These are phyloP conservation scores for Trichoderma citrinoviride DNA, from an alignment of 2,329 filamentous ascomycete genomes.

Conservation along the genomic window DNA sequence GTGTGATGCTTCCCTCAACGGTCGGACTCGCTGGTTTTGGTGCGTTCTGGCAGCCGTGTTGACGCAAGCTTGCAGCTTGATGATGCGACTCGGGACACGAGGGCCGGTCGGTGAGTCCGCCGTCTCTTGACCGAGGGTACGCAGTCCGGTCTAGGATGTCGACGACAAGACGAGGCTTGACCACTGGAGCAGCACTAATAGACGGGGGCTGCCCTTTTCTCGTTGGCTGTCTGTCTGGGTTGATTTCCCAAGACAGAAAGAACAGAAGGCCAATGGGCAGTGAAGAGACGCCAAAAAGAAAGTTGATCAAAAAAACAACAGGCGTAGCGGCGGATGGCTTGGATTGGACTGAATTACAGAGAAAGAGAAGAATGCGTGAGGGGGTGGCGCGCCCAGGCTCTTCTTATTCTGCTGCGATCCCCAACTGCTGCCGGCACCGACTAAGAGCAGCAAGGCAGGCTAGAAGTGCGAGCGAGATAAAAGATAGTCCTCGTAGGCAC, in stretches of 20 bases:
- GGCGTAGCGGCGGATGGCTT: not conserved
- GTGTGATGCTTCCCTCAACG: not conserved
- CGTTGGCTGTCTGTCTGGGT: not conserved
- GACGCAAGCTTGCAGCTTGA: slow-evolving; percentile 19
- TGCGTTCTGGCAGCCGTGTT: not conserved
- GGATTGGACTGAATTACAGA: not conserved
- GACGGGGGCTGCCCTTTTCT: not conserved
- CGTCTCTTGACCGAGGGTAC: slow-evolving; percentile 13
- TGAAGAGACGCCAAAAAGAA: not conserved
- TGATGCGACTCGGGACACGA: slow-evolving; percentile 10
- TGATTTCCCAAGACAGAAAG: not conserved
- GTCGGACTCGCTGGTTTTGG: not conserved
- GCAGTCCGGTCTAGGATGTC: not conserved
- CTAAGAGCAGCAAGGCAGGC: not conserved
- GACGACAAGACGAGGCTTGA: not conserved
- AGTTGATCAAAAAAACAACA: not conserved
- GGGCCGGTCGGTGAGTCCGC: slow-evolving; percentile 13
- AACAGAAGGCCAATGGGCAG: not conserved
- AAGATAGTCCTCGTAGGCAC: slow-evolving; percentile 3
- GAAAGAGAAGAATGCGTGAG: slow-evolving; percentile 9
- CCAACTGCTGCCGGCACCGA: not conserved
- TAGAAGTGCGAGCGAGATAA: slow-evolving; percentile 4
- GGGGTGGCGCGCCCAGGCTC: slow-evolving; percentile 18
- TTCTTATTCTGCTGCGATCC: slow-evolving; percentile 16
- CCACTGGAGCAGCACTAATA: not conserved